Percentiles rank a stretch among this genome's conserved stretches.
Evolutionary conservation across 768 basidiomycete genomes (phyloP).

Genomic region (Asterophora parasitica): DNA sequence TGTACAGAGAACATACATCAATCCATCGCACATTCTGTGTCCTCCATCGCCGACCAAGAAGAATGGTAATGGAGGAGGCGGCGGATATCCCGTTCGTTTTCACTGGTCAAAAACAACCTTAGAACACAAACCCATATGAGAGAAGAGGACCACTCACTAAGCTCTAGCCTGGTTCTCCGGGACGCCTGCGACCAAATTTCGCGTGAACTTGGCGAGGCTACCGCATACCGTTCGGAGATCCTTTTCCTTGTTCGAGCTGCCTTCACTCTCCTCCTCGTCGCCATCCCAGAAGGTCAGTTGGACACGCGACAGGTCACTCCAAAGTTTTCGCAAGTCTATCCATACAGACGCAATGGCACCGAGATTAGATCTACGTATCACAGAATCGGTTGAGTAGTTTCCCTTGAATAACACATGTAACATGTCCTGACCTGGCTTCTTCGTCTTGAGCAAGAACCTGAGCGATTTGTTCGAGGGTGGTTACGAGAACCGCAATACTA

Average conservation of each 20-base stretch:
- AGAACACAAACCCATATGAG: not conserved
- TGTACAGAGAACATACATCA: not conserved
- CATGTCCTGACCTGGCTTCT: conserved; percentile 28
- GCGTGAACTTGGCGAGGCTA: conserved; percentile 70
- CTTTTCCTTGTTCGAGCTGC: conserved; percentile 24
- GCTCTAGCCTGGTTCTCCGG: conserved; percentile 66
- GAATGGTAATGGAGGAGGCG: conserved; percentile 67
- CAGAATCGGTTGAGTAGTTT: not conserved
- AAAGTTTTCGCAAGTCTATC: conserved; percentile 49
- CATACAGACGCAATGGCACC: conserved; percentile 47
- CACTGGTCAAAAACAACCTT: conserved; percentile 33
- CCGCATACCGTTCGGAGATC: conserved; percentile 37
- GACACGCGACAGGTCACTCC: conserved; percentile 45
- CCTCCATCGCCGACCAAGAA: conserved; percentile 67
- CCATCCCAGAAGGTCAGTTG: conserved; percentile 51
- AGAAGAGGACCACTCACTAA: conserved; percentile 48
- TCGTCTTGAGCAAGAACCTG: conserved; percentile 46
- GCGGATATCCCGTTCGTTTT: conserved; percentile 68
- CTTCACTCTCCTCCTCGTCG: conserved; percentile 32
- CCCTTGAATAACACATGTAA: too few species aligned
- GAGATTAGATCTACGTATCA: conserved; percentile 12
- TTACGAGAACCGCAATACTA: conserved; percentile 27
- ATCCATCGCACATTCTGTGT: conserved; percentile 46
- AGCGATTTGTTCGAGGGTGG: conserved; percentile 46
- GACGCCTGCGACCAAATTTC: conserved; percentile 78